Conservation (phyloP, 1,284 basidiomycete species). For the Cryptococcus sp. region DNA sequence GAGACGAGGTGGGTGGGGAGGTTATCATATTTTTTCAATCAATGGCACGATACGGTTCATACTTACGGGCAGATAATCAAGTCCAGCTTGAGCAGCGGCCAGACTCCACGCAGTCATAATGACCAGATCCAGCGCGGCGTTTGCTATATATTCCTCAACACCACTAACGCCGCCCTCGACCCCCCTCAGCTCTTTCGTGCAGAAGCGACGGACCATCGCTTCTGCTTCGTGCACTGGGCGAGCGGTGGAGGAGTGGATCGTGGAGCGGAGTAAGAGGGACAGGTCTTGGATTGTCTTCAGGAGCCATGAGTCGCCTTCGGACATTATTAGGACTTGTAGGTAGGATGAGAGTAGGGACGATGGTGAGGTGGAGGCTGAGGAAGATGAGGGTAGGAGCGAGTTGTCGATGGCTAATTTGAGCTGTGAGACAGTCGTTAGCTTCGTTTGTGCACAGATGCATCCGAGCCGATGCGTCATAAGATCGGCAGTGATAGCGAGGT, state of each 20-base stretch:
- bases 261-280: conserved; percentile 37
- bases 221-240: conserved; percentile 44
- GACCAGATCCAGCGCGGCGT: conserved; percentile 51
- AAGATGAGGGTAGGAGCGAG: conserved; percentile 42
- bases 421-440: conserved; percentile 21
- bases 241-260: conserved; percentile 10
- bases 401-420: conserved; percentile 54
- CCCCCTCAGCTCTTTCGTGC: conserved; percentile 49
- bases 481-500: not conserved
- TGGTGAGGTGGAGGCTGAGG: conserved; percentile 21
- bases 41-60: not conserved
- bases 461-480: not conserved
- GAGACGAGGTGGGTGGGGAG: not conserved
- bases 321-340: conserved; percentile 55
- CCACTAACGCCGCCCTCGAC: conserved; percentile 41
- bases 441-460: not conserved
- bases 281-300: conserved; percentile 47
- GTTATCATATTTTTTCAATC: not conserved
- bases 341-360: conserved; percentile 47
- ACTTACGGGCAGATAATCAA: conserved; percentile 48
- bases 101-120: conserved; percentile 49
- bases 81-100: conserved; percentile 36
- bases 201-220: conserved; percentile 44
- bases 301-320: conserved; percentile 51
- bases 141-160: conserved; percentile 51